phyloP scores from a whole-genome alignment of 768 basidiomycete genomes.

The Asterophora parasitica region DNA sequence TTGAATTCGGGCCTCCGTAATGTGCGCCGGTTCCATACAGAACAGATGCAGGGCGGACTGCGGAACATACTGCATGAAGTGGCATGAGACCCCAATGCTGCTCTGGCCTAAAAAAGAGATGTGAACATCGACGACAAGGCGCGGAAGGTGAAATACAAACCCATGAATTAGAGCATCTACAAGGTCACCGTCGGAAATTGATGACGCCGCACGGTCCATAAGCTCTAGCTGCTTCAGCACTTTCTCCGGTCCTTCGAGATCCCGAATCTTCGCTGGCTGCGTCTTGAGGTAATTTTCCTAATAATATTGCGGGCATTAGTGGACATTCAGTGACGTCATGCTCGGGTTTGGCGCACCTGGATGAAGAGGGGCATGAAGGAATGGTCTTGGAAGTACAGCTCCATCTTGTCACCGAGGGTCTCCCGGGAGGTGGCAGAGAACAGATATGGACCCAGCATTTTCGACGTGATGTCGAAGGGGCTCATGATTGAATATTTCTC shows the following conservation, averaged over 20 bases:
- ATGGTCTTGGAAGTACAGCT: slow-evolving; percentile 95
- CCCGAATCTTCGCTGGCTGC: slow-evolving; percentile 57
- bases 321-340: not conserved
- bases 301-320: not conserved
- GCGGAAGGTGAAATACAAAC: slow-evolving; percentile 36
- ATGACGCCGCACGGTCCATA: slow-evolving; percentile 84
- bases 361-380: slow-evolving; percentile 93
- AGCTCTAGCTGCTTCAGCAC: slow-evolving; percentile 69
- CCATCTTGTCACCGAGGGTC: slow-evolving; percentile 88
- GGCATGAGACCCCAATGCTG: slow-evolving; percentile 98
- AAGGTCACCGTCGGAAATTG: slow-evolving; percentile 92
- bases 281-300: slow-evolving; percentile 97
- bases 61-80: slow-evolving; percentile 85
- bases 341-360: slow-evolving; percentile 46
- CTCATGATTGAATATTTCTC: slow-evolving; percentile 90
- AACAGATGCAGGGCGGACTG: slow-evolving; percentile 81
- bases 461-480: slow-evolving; percentile 89
- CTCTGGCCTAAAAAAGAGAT: slow-evolving; percentile 56
- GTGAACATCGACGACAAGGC: not conserved
- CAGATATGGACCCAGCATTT: slow-evolving; percentile 86
- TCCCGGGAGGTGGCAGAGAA: slow-evolving; percentile 81
- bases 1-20: slow-evolving; percentile 60
- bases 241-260: slow-evolving; percentile 58
- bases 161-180: slow-evolving; percentile 93
- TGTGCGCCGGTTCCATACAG: slow-evolving; percentile 70